Evolutionary conservation across 306 rosid genomes (phyloP).

Genomic region (Acacia crassicarpa): DNA sequence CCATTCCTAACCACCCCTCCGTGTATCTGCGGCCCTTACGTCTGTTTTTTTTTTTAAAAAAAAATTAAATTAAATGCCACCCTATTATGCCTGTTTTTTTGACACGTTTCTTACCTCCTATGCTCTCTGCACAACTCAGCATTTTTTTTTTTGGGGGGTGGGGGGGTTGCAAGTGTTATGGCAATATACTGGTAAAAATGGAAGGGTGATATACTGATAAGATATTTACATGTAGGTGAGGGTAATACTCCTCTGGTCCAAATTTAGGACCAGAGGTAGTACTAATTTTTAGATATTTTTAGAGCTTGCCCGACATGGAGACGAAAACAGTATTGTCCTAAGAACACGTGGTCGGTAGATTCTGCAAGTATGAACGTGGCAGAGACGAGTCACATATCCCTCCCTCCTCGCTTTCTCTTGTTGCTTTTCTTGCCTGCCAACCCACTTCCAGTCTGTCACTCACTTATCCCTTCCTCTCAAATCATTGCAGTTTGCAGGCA

Average conservation of each 20-base stretch:
- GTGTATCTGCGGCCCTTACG: neutral
- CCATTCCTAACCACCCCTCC: neutral
- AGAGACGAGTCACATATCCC: neutral
- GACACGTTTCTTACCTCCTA: neutral
- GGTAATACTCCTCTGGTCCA: too few relatives aligned
- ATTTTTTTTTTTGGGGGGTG: neutral
- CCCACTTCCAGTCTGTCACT: constrained; percentile 51
- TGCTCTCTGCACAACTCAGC: neutral
- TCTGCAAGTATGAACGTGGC: constrained; percentile 33
- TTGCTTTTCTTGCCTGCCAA: constrained; percentile 37
- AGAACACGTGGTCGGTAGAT: constrained; percentile 34
- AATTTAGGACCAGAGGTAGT: too few relatives aligned
- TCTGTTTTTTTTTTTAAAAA: neutral
- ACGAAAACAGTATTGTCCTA: constrained; percentile 30
- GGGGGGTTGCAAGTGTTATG: neutral
- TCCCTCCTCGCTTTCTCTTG: constrained; percentile 9
- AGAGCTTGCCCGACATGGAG: constrained; percentile 31
- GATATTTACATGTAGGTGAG: neutral
- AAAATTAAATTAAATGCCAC: neutral
- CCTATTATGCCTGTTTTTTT: neutral
- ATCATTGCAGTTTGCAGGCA: constrained; percentile 14
- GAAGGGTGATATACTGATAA: neutral
- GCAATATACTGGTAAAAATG: neutral
- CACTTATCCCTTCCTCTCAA: neutral
- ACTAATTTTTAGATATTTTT: constrained; percentile 10